Percentiles rank a stretch among this genome's conserved stretches.
phyloP scores from a whole-genome alignment of 2,329 filamentous ascomycete genomes.

The Verticillium nonalfalfae region DNA sequence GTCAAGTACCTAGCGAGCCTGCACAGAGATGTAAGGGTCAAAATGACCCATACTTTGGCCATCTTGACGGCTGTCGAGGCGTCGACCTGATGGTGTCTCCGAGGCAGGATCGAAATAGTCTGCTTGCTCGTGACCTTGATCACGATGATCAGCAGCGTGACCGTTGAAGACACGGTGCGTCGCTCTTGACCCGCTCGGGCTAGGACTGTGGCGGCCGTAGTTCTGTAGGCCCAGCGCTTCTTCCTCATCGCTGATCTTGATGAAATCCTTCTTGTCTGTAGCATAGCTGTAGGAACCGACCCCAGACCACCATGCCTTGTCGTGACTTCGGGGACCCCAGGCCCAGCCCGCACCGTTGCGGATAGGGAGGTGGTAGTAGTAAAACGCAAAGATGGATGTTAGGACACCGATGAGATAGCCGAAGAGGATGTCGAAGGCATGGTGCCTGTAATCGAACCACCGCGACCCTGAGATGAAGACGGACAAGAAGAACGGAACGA shows the following conservation, averaged over 20 bases:
- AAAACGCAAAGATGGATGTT: slow-evolving; percentile 68
- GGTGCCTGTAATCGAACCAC: slow-evolving; percentile 84
- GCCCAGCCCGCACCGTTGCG: slow-evolving; percentile 78
- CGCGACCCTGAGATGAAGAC: slow-evolving; percentile 81
- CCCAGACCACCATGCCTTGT: slow-evolving; percentile 74
- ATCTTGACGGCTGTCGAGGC: neutral
- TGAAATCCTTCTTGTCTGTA: slow-evolving; percentile 27
- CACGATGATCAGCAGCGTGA: neutral
- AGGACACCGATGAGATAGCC: slow-evolving; percentile 74
- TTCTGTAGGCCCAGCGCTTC: slow-evolving; percentile 10
- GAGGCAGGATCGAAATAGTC: neutral
- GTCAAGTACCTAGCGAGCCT: neutral
- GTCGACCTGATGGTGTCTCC: neutral
- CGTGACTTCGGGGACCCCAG: slow-evolving; percentile 71
- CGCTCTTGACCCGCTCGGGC: neutral
- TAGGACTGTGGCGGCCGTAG: neutral
- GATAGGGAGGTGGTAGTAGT: slow-evolving; percentile 81
- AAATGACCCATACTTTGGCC: neutral
- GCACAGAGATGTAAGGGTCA: neutral
- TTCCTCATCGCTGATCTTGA: slow-evolving; percentile 20
- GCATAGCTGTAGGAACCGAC: slow-evolving; percentile 56
- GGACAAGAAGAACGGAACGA: slow-evolving; percentile 67
- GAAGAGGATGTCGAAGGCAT: slow-evolving; percentile 86
- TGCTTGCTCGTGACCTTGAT: neutral
- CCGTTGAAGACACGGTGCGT: neutral